Evolutionary conservation across 2,329 filamentous ascomycete species (phyloP).

Genomic region (Penicillium sclerotigenum): DNA sequence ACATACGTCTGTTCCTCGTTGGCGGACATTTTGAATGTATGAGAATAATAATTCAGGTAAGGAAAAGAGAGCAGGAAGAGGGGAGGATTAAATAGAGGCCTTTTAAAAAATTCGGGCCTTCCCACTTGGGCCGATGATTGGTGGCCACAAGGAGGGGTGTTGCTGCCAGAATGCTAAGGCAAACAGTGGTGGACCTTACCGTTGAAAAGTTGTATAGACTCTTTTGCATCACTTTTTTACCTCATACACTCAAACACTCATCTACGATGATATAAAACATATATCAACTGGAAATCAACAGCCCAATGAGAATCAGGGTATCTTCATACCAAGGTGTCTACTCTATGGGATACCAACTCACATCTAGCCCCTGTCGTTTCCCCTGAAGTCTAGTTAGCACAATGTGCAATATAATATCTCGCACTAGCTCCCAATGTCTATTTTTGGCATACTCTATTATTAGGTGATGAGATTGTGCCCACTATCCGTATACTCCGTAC

Average conservation of each 20-base stretch:
- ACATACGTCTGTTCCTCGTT: conserved; percentile 79
- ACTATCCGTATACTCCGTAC: too few species aligned
- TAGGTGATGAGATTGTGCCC: background rate
- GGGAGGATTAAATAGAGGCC: conserved; percentile 39
- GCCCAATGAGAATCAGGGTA: too few species aligned
- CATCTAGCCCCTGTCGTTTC: background rate
- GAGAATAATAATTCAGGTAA: conserved; percentile 23
- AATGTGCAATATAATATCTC: background rate
- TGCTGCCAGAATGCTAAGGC: conserved; percentile 2
- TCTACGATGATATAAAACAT: too few species aligned
- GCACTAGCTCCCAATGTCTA: background rate
- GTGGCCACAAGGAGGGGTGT: conserved; percentile 8
- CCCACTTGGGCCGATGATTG: conserved; percentile 5
- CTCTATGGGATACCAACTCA: background rate
- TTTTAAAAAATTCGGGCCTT: conserved; percentile 36
- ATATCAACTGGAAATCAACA: too few species aligned
- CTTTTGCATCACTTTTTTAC: background rate
- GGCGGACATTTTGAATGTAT: conserved; percentile 58
- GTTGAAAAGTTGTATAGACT: background rate
- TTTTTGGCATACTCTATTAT: background rate
- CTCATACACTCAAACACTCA: background rate
- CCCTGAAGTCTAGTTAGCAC: background rate
- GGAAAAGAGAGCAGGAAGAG: conserved; percentile 14
- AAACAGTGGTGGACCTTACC: background rate
- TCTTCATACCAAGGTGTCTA: background rate